Conservation (phyloP, 2,329 filamentous ascomycete genomes). For the Cladosporium velox region DNA sequence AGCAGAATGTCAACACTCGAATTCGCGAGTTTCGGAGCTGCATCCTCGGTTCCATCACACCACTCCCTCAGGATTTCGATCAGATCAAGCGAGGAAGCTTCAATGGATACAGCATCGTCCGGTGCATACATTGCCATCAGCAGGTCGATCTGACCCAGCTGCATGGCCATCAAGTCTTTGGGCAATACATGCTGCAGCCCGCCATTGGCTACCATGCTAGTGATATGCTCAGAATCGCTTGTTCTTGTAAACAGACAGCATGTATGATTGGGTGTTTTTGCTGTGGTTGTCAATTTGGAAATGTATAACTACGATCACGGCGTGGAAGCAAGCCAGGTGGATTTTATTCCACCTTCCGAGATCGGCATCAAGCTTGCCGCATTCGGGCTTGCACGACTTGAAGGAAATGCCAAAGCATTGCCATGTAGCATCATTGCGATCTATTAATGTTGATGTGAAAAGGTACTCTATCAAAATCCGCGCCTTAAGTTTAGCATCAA, state of each 20-base stretch:
- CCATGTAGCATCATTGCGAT: not conserved
- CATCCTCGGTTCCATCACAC: conserved; percentile 23
- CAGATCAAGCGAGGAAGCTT: conserved; percentile 17
- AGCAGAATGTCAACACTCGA: conserved; percentile 13
- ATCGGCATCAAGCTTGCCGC: not conserved
- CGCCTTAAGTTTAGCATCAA: not conserved
- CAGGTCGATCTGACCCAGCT: conserved; percentile 48
- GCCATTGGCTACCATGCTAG: not conserved
- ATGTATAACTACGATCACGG: not conserved
- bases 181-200: conserved; percentile 14
- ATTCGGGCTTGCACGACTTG: not conserved
- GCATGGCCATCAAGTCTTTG: conserved; percentile 20
- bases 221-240: not conserved
- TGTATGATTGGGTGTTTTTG: not conserved
- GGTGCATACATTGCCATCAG: conserved; percentile 55
- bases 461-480: not conserved
- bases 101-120: conserved; percentile 40
- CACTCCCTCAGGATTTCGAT: conserved; percentile 22
- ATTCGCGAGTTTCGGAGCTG: no score
- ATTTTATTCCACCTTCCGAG: not conserved
- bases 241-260: not conserved
- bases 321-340: not conserved
- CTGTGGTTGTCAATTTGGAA: not conserved
- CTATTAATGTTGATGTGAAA: not conserved
- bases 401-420: not conserved